Percentiles rank a stretch among this genome's conserved stretches.
These are phyloP conservation scores for Ogataea ganodermae DNA, from an alignment of 805 yeast species.

Conservation along the genomic window DNA sequence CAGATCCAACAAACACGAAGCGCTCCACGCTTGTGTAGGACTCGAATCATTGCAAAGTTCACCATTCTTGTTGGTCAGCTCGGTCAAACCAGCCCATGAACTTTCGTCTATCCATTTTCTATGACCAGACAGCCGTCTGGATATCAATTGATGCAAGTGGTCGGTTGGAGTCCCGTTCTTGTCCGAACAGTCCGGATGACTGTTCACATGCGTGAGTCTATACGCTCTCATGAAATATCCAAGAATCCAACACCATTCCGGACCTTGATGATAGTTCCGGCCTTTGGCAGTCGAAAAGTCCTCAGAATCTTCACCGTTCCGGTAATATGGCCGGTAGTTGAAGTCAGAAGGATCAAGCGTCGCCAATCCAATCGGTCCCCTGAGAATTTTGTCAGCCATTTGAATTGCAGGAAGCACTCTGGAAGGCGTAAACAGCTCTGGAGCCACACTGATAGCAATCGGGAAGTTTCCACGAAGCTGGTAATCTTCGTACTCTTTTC, in stretches of 20 bases:
- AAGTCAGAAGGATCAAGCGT: constrained; percentile 92
- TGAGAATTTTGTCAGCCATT: constrained; percentile 67
- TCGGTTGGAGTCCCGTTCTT: constrained; percentile 44
- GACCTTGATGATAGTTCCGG: constrained; percentile 97
- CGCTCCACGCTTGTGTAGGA: constrained; percentile 97
- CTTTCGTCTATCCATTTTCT: constrained; percentile 70
- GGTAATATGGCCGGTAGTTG: constrained; percentile 89
- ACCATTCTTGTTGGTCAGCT: constrained; percentile 88
- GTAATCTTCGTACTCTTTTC: constrained; percentile 90
- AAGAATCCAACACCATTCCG: constrained; percentile 95
- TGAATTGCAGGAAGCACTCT: constrained; percentile 66
- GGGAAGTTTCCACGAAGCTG: constrained; percentile 91
- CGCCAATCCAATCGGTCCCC: constrained; percentile 91
- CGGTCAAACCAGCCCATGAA: constrained; percentile 93
- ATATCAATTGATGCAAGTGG: constrained; percentile 58
- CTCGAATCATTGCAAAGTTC: constrained; percentile 80
- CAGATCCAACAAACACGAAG: constrained; percentile 81
- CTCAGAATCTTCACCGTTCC: constrained; percentile 73
- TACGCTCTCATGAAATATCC: constrained; percentile 89
- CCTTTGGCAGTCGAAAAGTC: constrained; percentile 96
- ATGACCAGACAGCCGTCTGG: constrained; percentile 63
- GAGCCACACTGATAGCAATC: constrained; percentile 92
- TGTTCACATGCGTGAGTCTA: constrained; percentile 49
- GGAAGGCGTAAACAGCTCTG: constrained; percentile 73
- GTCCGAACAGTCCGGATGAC: constrained; percentile 39